Conservation (phyloP, 768 basidiomycete species). For the Xanthoconium stramineum region DNA sequence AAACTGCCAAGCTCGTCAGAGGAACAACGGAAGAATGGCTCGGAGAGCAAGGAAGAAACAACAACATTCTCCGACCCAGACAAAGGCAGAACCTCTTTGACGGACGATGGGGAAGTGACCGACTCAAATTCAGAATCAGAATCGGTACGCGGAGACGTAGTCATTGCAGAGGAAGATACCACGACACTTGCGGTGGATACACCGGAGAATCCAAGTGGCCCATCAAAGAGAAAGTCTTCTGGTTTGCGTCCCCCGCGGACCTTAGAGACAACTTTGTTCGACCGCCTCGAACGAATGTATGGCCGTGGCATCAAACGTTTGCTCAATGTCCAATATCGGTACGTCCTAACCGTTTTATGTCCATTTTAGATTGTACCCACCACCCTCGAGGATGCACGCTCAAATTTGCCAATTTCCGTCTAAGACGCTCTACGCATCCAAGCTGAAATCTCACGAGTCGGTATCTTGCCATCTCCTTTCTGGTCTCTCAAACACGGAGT, state of each 20-base stretch:
- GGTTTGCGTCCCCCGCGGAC: slow-evolving; percentile 60
- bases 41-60: not conserved
- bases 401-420: slow-evolving; percentile 88
- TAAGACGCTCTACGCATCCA: slow-evolving; percentile 69
- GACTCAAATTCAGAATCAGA: slow-evolving; percentile 13
- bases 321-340: slow-evolving; percentile 90
- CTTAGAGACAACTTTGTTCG: slow-evolving; percentile 88
- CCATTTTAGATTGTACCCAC: not conserved
- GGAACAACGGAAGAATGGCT: not conserved
- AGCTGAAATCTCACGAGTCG: slow-evolving; percentile 64
- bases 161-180: slow-evolving; percentile 19
- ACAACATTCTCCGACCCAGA: not conserved
- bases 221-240: slow-evolving; percentile 10
- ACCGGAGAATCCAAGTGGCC: not conserved
- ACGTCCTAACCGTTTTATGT: slow-evolving; percentile 13
- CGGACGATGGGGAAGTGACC: not conserved
- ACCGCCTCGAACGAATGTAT: slow-evolving; percentile 86
- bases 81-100: not conserved
- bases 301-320: slow-evolving; percentile 80
- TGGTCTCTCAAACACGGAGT: slow-evolving; percentile 56
- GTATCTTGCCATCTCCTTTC: slow-evolving; percentile 71
- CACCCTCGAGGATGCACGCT: slow-evolving; percentile 69
- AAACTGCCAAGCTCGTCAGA: slow-evolving; percentile 1
- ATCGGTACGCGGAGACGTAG: slow-evolving; percentile 17
- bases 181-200: not conserved